Base-by-base conservation (phyloP, 352 stramenopile genomes). In the Stephanocyclus meneghinianus region DNA sequence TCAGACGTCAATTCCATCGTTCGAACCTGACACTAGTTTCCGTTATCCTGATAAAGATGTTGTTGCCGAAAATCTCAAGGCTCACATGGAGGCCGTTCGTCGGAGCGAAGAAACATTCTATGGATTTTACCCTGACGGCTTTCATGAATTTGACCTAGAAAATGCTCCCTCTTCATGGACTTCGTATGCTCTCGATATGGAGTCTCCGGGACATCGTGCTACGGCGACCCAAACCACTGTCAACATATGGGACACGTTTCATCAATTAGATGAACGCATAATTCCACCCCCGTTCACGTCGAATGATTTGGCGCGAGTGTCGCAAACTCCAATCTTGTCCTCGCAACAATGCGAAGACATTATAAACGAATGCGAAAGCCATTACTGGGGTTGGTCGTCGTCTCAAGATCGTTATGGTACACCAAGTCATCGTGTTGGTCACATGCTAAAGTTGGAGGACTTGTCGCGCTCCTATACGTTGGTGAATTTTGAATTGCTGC, bases 401-500 rank as follows among this genome's bases (percentile, higher is more conserved):
- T 73, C 61, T 1, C 51, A 69, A 44, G 70, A 76, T 68, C 18
- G 76, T 44, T 84, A 84, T 48, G 71, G 76, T 18, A 84, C 76
- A 40, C 69, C 76, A 0, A 53, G 40, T 6, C 35, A 80, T 71
- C 16, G 71, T 56, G 64, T 84, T 3, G 76, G 76, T 0, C 26
- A 75, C n/a, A 79, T 84, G 55, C 44, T 84, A 2, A 66, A 65
- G 32, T 62, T 84, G 37, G 71, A 84, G 55, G 66, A 80, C 55
- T 62, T 84, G 6, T 76, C 71, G 45, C 29, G n/a, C 7, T 69
- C 53, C 7, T 84, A 84, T 40, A 56, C 70, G 26, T 72, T 84
- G 21, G 71, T 84, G 7, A 84, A 84, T 55, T 80, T 80, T 65
- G 71, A 76, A 13, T 59, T 84, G 21, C 37, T 84, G 7, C 76